Evolutionary conservation across 2,329 filamentous ascomycete species (phyloP).

Genomic region (Alternaria sp.): DNA sequence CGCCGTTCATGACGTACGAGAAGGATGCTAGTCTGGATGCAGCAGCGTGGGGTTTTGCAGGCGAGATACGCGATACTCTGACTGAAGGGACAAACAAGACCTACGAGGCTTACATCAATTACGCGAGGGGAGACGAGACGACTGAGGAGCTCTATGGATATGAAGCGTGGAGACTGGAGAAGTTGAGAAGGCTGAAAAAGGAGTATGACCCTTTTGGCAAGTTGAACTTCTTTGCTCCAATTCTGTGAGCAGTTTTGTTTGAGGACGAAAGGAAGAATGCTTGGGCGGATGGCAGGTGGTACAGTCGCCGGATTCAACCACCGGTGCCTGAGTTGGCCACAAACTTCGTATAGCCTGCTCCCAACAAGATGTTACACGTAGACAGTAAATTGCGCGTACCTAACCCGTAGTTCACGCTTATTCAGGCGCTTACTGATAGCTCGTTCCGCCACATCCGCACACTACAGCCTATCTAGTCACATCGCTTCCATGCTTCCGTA

Average conservation of each 20-base stretch:
- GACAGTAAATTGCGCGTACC: conserved; percentile 1
- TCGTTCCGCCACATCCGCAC: conserved; percentile 2
- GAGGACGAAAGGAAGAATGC: background rate
- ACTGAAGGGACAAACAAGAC: conserved; percentile 19
- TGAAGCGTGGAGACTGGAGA: conserved; percentile 46
- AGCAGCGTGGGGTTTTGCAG: conserved; percentile 17
- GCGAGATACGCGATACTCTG: conserved; percentile 20
- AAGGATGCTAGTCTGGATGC: conserved; percentile 26
- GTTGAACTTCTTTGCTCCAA: conserved; percentile 44
- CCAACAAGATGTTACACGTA: background rate
- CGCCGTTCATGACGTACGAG: conserved; percentile 24
- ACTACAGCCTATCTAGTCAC: background rate
- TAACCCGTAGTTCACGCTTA: conserved; percentile 13
- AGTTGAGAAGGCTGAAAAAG: conserved; percentile 43
- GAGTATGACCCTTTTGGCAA: conserved; percentile 44
- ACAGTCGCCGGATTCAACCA: background rate
- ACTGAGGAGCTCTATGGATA: conserved; percentile 45
- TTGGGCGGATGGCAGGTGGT: background rate
- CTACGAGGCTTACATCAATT: conserved; percentile 45
- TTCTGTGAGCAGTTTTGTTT: conserved; percentile 8
- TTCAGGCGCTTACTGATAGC: conserved; percentile 17
- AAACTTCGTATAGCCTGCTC: background rate
- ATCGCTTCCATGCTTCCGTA: background rate
- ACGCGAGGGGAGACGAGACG: conserved; percentile 41
- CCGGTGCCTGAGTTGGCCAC: background rate